Conservation (phyloP, 352 stramenopile species). For the Phytophthora megakarya region DNA sequence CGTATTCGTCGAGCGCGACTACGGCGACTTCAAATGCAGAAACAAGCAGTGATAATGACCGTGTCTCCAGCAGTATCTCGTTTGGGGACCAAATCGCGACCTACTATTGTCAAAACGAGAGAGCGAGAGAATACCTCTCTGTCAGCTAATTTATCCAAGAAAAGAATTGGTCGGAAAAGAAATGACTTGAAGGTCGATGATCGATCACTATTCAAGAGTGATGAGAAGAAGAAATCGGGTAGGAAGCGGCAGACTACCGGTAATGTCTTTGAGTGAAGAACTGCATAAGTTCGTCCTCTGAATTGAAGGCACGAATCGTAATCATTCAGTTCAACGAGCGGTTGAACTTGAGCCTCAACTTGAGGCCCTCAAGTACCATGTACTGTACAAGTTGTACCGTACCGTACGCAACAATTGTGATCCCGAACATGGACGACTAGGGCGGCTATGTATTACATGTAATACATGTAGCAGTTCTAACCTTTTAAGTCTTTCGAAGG, state of each 20-base stretch:
- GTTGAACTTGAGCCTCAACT: too few species aligned
- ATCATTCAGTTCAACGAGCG: too few species aligned
- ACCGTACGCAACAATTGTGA: too few species aligned
- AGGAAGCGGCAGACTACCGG: constrained; percentile 7
- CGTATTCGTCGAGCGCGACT: constrained; percentile 26
- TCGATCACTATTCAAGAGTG: neutral
- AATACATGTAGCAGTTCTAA: too few species aligned
- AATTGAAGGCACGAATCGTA: too few species aligned
- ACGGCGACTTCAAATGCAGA: constrained; percentile 23
- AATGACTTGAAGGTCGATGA: neutral
- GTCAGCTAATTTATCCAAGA: constrained; percentile 19
- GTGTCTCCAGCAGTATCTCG: constrained; percentile 24
- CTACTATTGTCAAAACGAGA: constrained; percentile 1
- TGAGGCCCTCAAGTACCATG: too few species aligned
- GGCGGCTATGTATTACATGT: too few species aligned
- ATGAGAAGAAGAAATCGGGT: constrained; percentile 17
- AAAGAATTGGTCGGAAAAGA: constrained; percentile 13
- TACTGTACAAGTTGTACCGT: too few species aligned
- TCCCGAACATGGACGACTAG: too few species aligned
- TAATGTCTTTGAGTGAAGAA: constrained; percentile 5
- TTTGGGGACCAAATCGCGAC: neutral
- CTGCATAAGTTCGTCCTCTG: neutral
- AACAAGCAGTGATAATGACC: constrained; percentile 19
- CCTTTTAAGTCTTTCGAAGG: too few species aligned
- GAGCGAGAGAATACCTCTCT: constrained; percentile 19